Base-by-base conservation (phyloP, 352 stramenopile species). In the Pythium phragmiticola region DNA sequence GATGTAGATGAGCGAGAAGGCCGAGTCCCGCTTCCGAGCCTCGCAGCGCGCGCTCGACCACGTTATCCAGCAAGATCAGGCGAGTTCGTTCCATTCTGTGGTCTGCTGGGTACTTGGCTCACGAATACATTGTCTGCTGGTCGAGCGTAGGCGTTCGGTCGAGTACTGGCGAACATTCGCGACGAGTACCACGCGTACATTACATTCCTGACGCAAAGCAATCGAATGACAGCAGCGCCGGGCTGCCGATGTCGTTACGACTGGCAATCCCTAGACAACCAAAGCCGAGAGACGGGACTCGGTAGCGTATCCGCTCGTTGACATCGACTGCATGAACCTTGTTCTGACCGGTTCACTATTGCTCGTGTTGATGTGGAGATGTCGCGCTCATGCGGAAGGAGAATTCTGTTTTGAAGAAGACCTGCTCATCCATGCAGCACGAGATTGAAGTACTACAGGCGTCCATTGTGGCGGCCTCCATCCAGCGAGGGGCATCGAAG, bases 151-250 rank as follows among this genome's bases (percentile, higher is more conserved):
- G 70, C 68, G 34, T 90, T 84, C 23, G 75, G 80, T 13, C 69
- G 74, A 1, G 59, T 90, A 34, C 57, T 92, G 21, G 63, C 69
- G 5, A 77, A 66, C 34, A 87, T 92, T 49, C 78, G 83, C 13
- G 80, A 88, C 60, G 79, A 90, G 59, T 81, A 88, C 62, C 75
- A 70, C 53, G 72, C 57, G 2, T 88, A 84, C 50, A 52, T 90
- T n/a, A 59, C 80, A 9, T 68, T 66, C 48, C 57, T 63, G 12
- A 60, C 65, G 26, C 47, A 68, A 43, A 58, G 73, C 63, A 51
- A 49, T 43, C 68, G 60, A 5, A 42, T 17, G 11, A 4, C 34
- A 16, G 30, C 16, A 2, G n/a, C 55, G 3, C 13, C 54, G 33
- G 45, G 14, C 7, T 60, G 53, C 23, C 47, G 37, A 23, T 65